Evolutionary conservation across 495 filamentous ascomycete species (phyloP).

Genomic region (Hypoxylon trugodes): DNA sequence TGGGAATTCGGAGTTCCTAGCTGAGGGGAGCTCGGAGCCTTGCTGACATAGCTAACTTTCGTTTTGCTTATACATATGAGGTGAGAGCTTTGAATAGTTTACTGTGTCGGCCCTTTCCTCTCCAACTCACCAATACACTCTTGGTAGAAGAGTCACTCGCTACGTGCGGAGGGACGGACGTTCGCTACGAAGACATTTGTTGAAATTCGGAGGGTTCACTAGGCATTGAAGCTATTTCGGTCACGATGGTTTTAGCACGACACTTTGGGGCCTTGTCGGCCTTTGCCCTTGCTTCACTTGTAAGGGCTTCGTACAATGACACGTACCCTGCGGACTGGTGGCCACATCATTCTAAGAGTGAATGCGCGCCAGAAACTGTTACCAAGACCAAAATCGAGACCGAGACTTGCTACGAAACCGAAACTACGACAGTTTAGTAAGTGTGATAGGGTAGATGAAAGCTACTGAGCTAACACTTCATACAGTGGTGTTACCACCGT

Average conservation of each 20-base stretch:
- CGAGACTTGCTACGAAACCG: conserved; percentile 25
- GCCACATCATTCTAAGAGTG: conserved; percentile 2
- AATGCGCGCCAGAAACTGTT: conserved; percentile 22
- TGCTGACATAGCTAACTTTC: conserved; percentile 17
- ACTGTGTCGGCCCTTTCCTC: conserved; percentile 10
- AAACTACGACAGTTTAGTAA: conserved; percentile 39
- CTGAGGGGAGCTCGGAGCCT: conserved; percentile 13
- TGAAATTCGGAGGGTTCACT: conserved; percentile 4
- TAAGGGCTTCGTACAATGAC: conserved; percentile 11
- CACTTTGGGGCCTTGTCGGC: conserved; percentile 31
- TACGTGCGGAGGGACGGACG: conserved; percentile 33
- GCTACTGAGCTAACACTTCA: conserved; percentile 11
- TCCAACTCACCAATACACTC: conserved; percentile 7
- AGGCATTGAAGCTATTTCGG: conserved; percentile 1
- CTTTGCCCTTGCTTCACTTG: conserved; percentile 25
- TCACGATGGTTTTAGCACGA: conserved; percentile 33
- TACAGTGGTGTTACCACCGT: conserved; percentile 28
- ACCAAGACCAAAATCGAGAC: conserved; percentile 23
- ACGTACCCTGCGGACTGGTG: conserved; percentile 26
- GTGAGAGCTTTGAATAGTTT: conserved; percentile 7
- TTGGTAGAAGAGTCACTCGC: conserved; percentile 33
- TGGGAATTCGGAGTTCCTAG: conserved; percentile 33
- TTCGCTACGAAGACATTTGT: conserved; percentile 29
- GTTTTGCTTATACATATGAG: conserved; percentile 22
- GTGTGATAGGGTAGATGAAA: not conserved